phyloP scores from a whole-genome alignment of 495 filamentous ascomycete species.

The Apiosordaria backusii region DNA sequence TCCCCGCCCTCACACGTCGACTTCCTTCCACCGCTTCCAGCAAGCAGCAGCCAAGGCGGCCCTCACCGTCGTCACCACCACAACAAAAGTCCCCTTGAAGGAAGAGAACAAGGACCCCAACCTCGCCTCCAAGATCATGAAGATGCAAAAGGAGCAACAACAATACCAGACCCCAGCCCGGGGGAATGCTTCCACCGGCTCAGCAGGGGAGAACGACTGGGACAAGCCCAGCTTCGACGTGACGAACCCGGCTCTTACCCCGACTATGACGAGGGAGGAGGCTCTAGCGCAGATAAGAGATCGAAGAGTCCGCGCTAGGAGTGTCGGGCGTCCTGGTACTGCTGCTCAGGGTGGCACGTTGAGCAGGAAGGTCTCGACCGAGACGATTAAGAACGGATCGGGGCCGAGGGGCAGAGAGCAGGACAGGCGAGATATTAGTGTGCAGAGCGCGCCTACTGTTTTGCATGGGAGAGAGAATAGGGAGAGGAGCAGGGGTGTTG shows the following conservation, averaged over 20 bases:
- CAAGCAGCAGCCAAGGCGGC: neutral
- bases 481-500: neutral
- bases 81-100: constrained; percentile 48
- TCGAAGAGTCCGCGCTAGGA: constrained; percentile 45
- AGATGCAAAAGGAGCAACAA: constrained; percentile 25
- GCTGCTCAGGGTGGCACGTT: neutral
- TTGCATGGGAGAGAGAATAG: neutral
- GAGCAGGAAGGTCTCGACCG: constrained; percentile 1
- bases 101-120: constrained; percentile 30
- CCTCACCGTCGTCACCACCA: constrained; percentile 38
- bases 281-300: constrained; percentile 55
- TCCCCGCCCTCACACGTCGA: neutral
- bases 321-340: constrained; percentile 15
- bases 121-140: constrained; percentile 26
- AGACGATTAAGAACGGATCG: neutral
- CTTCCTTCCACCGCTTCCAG: neutral
- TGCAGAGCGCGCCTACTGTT: constrained; percentile 3
- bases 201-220: neutral
- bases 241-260: constrained; percentile 48
- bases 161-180: constrained; percentile 30
- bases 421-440: constrained; percentile 4
- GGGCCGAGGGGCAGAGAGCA: neutral
- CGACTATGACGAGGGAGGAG: constrained; percentile 56
- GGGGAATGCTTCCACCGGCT: constrained; percentile 8
- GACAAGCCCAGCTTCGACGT: constrained; percentile 40